These are phyloP conservation scores for Bruguiera parviflora DNA, from an alignment of 345 rosid species.

Conservation along the genomic window DNA sequence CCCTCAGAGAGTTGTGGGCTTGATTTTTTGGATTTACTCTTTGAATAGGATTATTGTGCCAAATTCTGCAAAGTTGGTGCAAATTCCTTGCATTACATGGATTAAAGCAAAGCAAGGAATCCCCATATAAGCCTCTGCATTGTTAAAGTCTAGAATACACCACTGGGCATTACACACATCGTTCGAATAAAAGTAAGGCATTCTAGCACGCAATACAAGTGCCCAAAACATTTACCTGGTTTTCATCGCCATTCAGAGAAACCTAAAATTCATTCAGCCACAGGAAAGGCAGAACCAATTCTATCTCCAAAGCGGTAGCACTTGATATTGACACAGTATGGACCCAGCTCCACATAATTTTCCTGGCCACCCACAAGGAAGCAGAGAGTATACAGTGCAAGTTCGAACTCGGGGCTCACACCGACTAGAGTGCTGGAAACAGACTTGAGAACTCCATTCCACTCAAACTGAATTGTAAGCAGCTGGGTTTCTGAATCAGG, in stretches of 20 bases:
- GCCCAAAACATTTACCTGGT: neutral
- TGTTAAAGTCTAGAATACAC: no score
- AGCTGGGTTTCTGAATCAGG: constrained; percentile 80
- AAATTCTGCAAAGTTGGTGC: no score
- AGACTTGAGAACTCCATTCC: constrained; percentile 90
- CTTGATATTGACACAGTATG: constrained; percentile 85
- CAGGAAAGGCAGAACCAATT: constrained; percentile 76
- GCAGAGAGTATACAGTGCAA: constrained; percentile 82
- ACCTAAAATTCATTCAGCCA: constrained; percentile 46
- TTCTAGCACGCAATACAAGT: no score
- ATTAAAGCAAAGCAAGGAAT: no score
- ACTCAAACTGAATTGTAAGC: constrained; percentile 79
- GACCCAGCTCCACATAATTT: constrained; percentile 71
- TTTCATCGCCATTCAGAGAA: neutral
- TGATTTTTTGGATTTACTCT: no score
- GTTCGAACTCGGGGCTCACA: constrained; percentile 86
- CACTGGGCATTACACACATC: no score
- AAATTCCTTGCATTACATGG: no score
- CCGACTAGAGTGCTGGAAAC: constrained; percentile 81
- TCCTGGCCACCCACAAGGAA: constrained; percentile 77
- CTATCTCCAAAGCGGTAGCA: constrained; percentile 71
- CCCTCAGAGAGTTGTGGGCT: no score
- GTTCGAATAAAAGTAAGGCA: no score
- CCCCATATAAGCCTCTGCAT: no score
- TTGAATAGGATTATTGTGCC: no score